phyloP scores from a whole-genome alignment of 164 flowering plant species.

The Stephania cephalantha region DNA sequence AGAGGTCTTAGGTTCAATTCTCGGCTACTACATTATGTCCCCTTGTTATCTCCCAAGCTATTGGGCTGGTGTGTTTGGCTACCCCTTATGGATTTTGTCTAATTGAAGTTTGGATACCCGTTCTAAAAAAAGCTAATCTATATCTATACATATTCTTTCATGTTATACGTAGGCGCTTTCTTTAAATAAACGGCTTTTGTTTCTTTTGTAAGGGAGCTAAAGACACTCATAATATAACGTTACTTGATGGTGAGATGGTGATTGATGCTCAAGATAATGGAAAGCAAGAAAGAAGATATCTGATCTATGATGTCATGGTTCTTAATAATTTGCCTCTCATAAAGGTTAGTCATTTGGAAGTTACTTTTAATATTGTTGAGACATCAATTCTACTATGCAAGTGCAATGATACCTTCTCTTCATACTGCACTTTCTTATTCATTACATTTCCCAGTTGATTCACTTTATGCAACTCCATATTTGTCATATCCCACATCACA shows the following conservation, averaged over 20 bases:
- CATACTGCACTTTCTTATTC: neutral
- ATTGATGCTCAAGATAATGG: conserved; percentile 72
- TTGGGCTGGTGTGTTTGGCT: no score
- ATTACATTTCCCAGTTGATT: neutral
- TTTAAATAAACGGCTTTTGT: conserved; percentile 5
- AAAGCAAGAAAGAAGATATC: conserved; percentile 88
- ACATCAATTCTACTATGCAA: neutral
- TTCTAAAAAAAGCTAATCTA: no score
- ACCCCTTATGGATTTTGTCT: no score
- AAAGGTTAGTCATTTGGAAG: conserved; percentile 51
- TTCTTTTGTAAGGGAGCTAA: conserved; percentile 42
- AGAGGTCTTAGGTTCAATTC: no score
- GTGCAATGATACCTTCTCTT: neutral
- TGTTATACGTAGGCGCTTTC: neutral
- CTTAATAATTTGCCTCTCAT: conserved; percentile 47
- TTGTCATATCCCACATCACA: neutral
- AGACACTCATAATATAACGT: conserved; percentile 65
- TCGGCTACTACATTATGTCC: no score
- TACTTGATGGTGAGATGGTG: conserved; percentile 99
- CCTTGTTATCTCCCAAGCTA: no score
- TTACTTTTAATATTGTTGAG: neutral
- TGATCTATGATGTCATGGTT: conserved; percentile 91
- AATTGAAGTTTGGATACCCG: no score
- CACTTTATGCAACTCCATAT: neutral
- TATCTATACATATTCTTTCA: neutral